Evolutionary conservation across 768 basidiomycete genomes (phyloP), one percentile per base, ranked within the genome.

Genomic region (Daedaleopsis nitida): DNA sequence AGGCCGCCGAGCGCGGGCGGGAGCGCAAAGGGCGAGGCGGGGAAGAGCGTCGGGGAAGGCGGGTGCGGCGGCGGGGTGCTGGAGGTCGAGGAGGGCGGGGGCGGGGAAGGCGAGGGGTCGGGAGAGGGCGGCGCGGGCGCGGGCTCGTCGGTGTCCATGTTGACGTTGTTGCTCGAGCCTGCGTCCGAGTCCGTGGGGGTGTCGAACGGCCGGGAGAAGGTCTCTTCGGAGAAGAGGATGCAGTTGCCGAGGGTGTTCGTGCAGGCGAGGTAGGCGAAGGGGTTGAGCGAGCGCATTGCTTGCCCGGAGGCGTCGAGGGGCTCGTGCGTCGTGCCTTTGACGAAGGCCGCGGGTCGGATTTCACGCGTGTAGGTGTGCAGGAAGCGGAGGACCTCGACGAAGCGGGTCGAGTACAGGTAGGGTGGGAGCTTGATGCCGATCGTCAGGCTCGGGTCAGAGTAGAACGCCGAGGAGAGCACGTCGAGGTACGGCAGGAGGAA

Each of bases 401-500:
- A 89, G 67, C 91, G 89, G 24, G 80, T 80, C 42, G 74, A 72
- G 68, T 83, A 81, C 38, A 86, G 80, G 70, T 86, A 94, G 23
- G 92, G 92, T 1, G 92, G 87, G 37, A 94, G 79, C 72, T 94
- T 94, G 55, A 94, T 75, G 14, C 92, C 93, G 52, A 91, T 76
- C 4, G 86, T 83, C 52, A 92, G 74, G 0, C 81, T 80, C 11
- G 71, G 70, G 69, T 91, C 89, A 24, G 70, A 61, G 59, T 73
- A 70, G 67, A 80, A 80, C 50, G 76, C 79, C 0, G 80, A 76
- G 7, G 82, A 79, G 47, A 93, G 76, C 9, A 84, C 78, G 42
- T 73, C 67, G 8, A 94, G 78, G 57, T 91, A 74, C 1, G 85
- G 81, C 0, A 70, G 55, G 54, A 93, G 81, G 1, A 77, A 72